Percentiles rank a stretch among this genome's conserved stretches.
Evolutionary conservation across 192 early-diverging fungal genomes (phyloP).

Genomic region (Funneliformis mosseae): DNA sequence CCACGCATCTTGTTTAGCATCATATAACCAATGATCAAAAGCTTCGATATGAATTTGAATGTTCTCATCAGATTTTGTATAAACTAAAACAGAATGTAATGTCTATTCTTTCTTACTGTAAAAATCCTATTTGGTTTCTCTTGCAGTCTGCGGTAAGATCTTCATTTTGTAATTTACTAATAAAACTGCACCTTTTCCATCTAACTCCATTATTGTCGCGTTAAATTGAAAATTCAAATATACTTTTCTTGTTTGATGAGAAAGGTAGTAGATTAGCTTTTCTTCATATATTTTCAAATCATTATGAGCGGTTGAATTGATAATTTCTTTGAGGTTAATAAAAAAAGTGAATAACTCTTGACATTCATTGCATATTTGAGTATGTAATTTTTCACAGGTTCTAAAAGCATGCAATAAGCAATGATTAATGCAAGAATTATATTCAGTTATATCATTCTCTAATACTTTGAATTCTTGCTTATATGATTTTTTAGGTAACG

Average conservation of each 20-base stretch:
- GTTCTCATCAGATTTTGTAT: not conserved
- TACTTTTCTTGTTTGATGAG: not conserved
- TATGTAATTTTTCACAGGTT: not conserved
- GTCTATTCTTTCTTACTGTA: not conserved
- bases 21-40: not conserved
- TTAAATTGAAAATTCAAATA: not conserved
- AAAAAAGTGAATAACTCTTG: not conserved
- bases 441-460: too few species aligned
- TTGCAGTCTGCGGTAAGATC: not conserved
- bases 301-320: not conserved
- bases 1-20: not conserved
- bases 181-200: not conserved
- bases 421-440: not conserved
- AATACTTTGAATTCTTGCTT: too few species aligned
- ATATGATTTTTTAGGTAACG: too few species aligned
- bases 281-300: not conserved
- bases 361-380: not conserved
- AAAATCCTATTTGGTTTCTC: not conserved
- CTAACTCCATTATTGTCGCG: not conserved
- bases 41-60: not conserved
- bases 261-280: not conserved
- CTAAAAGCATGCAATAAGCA: not conserved
- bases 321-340: not conserved
- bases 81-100: not conserved
- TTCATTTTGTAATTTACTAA: slow-evolving; percentile 11